Percentiles rank a stretch among this genome's conserved stretches.
phyloP scores from a whole-genome alignment of 1,284 basidiomycete genomes.

The Apiotrichum akiyoshidainum region DNA sequence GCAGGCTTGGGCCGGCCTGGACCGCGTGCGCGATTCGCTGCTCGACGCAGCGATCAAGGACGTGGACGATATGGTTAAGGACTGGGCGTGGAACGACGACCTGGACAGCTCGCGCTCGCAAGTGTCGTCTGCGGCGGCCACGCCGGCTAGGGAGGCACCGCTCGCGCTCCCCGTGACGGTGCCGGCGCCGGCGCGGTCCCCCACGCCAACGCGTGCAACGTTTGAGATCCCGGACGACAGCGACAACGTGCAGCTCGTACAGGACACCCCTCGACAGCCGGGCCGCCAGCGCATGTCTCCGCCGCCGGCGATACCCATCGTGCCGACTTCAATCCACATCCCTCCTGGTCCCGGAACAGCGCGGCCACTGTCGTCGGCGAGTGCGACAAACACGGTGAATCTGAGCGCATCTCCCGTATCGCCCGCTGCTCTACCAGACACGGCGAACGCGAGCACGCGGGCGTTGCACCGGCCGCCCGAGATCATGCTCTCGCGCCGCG shows the following conservation, averaged over 20 bases:
- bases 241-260: background rate
- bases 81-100: conserved; percentile 48
- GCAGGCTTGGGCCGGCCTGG: conserved; percentile 31
- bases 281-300: no score
- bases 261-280: no score
- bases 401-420: background rate
- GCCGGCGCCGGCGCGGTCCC: background rate
- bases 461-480: background rate
- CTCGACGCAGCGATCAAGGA: conserved; percentile 41
- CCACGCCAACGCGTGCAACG: conserved; percentile 1
- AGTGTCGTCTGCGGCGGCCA: conserved; percentile 1
- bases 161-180: background rate
- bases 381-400: background rate
- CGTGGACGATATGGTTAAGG: conserved; percentile 40
- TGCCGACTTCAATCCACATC: background rate
- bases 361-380: background rate
- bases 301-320: background rate
- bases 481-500: conserved; percentile 14
- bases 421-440: background rate
- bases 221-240: background rate
- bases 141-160: background rate
- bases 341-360: background rate
- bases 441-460: background rate
- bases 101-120: conserved; percentile 29
- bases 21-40: conserved; percentile 35